Base-by-base conservation (phyloP, 78 protist species). In the Tieghemostelium lacteum region DNA sequence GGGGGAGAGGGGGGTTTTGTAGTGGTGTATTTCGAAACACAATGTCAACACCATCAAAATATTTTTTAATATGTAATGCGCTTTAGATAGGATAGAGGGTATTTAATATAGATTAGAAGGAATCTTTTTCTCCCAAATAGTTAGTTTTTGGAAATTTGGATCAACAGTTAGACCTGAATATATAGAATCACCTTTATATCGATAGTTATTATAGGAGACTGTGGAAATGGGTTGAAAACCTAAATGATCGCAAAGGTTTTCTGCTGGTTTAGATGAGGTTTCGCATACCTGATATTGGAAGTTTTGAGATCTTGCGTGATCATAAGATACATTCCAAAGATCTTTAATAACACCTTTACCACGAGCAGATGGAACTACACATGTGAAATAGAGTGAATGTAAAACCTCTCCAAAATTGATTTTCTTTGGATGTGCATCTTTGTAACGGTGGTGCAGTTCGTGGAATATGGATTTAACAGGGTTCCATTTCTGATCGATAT, bases 61-160 rank as follows among this genome's bases (percentile, higher is more conserved):
- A n/a, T n/a, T n/a, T n/a, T n/a, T n/a, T n/a, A n/a, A n/a, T n/a
- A n/a, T n/a, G n/a, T n/a, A n/a, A n/a, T n/a, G n/a, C n/a, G n/a
- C n/a, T n/a, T n/a, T n/a, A n/a, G n/a, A n/a, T n/a, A n/a, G n/a
- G n/a, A n/a, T n/a, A n/a, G n/a, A n/a, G n/a, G 3, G 6, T 20
- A 1, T n/a, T 66, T 66, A 66, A 66, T 66, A 66, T n/a, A 66
- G 33, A 40, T 66, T 66, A 39, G 73, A 66, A 66, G 36, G 52
- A 22, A 66, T 66, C 39, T 66, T 66, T 36, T 66, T 66, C 39
- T 66, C 73, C 73, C 73, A 66, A 10, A 66, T 66, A 10, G 73
- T 66, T 66, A 66, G 39, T 40, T 66, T 66, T 39, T 66, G 57
- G 33, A 40, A 39, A 66, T 66, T 24, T 8, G 57, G 3, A 10